Evolutionary conservation across 116 monocot genomes (phyloP).

Genomic region (Trichopus zeylanicus): DNA sequence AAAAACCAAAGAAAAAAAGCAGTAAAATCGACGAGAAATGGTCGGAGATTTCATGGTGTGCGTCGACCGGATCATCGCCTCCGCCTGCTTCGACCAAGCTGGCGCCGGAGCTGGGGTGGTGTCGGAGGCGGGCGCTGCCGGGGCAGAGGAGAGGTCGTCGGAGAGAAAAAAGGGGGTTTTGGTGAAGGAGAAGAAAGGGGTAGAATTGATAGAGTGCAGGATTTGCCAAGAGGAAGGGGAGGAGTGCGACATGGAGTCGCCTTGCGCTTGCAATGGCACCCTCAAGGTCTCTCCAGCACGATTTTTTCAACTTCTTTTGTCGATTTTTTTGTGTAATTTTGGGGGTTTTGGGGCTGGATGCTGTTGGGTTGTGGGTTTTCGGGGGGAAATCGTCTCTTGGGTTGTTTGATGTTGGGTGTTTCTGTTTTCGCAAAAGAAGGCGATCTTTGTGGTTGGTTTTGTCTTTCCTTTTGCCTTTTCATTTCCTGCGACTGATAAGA

Average conservation of each 20-base stretch:
- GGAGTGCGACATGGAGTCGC: slow-evolving; percentile 75
- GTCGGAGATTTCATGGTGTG: slow-evolving; percentile 73
- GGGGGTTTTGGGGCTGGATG: not conserved
- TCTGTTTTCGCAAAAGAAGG: not conserved
- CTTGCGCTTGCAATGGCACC: slow-evolving; percentile 85
- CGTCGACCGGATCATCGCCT: slow-evolving; percentile 51
- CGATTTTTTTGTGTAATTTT: not conserved
- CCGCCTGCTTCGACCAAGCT: slow-evolving; percentile 42
- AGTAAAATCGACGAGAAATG: too few species aligned
- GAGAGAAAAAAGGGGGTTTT: slow-evolving; percentile 11
- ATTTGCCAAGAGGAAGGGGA: slow-evolving; percentile 95
- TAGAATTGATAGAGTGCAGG: slow-evolving; percentile 65
- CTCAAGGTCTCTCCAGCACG: slow-evolving; percentile 52
- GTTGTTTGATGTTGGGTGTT: slow-evolving; percentile 3
- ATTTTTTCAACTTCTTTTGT: not conserved
- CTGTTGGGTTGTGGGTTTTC: too few species aligned
- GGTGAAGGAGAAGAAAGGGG: slow-evolving; percentile 18
- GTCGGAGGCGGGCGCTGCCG: not conserved
- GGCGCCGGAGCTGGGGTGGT: slow-evolving; percentile 7
- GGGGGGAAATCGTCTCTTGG: too few species aligned
- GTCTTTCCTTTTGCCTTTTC: too few species aligned
- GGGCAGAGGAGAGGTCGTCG: slow-evolving; percentile 15
- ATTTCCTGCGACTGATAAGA: too few species aligned
- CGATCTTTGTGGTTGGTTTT: too few species aligned
- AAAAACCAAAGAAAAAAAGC: too few species aligned